Evolutionary conservation across 805 yeast species (phyloP), one percentile per base, ranked within the genome.

Genomic region (Sugiyamaella lignohabitans): DNA sequence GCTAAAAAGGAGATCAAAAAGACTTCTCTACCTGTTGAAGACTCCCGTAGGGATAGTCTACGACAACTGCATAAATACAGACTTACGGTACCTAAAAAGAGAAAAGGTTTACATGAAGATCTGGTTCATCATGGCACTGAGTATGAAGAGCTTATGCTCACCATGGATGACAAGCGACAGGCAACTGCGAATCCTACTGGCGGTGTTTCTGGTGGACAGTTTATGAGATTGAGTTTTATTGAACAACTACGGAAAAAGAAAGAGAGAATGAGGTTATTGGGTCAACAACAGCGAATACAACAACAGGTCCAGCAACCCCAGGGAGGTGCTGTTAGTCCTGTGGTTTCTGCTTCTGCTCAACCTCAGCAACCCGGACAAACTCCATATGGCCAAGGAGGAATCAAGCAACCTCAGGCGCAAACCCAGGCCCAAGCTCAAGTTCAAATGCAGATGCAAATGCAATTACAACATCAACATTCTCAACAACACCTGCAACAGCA

Each of bases 61-160:
- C 29, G 21, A 32, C 10, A 6, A 6, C 48, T 59, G 11, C 60
- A 53, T 32, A 22, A 16, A 41, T 65, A 58, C 48, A 56, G 62
- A 27, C 49, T 47, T 37, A 51, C 70, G 30, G 69, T 69, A 14
- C 74, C 75, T 3, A 49, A 52, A 30, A 49, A 55, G 32, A 48
- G 69, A 57, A 67, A 73, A 30, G 74, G 70, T 45, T 72, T 82
- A 39, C 87, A 81, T 56, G 88, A 82, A 59, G 87, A 83, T 53
- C 60, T 71, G 21, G 78, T 80, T 34, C 95, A 87, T 60, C 84
- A 84, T 56, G 63, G 59, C 37, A 77, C 81, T 47, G 94, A 87
- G 53, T 87, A 85, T 67, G 98, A 93, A 64, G 95, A 87, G 60
- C 71, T 88, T 60, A 91, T 91, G 98, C 70, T 82, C 24, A 72